phyloP scores from a whole-genome alignment of 2,329 filamentous ascomycete species.

The Scedosporium minutisporum region DNA sequence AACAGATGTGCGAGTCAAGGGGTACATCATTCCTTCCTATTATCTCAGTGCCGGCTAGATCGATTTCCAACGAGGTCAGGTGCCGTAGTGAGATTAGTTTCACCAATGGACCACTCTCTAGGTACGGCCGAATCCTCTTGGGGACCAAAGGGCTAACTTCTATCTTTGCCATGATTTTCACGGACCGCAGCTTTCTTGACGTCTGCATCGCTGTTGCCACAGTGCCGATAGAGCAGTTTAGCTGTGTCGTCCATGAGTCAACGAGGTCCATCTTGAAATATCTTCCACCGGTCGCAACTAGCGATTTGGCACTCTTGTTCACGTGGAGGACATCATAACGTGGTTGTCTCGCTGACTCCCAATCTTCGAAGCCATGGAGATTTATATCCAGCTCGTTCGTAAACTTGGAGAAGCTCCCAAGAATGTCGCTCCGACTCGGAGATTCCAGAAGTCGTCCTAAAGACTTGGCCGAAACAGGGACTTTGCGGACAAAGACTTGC shows the following conservation, averaged over 20 bases:
- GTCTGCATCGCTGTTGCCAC: background rate
- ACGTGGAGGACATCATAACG: background rate
- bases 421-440: background rate
- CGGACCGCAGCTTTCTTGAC: background rate
- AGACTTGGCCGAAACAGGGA: background rate
- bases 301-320: background rate
- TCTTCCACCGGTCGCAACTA: background rate
- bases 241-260: background rate
- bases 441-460: background rate
- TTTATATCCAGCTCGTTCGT: background rate
- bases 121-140: background rate
- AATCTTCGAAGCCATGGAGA: background rate
- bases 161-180: background rate
- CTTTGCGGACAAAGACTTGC: background rate
- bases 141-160: background rate
- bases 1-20: background rate
- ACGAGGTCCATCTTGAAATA: background rate
- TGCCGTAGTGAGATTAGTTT: background rate
- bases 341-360: background rate
- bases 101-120: background rate
- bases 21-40: background rate
- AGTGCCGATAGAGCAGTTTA: background rate
- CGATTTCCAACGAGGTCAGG: background rate
- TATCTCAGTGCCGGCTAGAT: background rate
- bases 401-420: background rate